phyloP scores from a whole-genome alignment of 2,329 filamentous ascomycete genomes.

The Pestalotiopsis sp. region DNA sequence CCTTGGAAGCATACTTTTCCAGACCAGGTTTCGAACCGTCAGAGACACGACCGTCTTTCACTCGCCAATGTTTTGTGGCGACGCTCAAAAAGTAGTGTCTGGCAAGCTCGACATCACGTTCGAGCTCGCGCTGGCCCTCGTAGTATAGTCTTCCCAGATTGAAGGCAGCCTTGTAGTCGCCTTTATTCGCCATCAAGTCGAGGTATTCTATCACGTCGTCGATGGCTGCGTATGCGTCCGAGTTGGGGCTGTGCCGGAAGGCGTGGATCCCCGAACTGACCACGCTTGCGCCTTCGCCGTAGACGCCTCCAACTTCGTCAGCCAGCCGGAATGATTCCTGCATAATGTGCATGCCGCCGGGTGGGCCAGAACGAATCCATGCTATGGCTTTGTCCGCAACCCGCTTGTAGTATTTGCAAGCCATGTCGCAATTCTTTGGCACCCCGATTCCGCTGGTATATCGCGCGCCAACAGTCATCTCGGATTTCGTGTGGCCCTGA shows the following conservation, averaged over 20 bases:
- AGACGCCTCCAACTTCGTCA: slow-evolving; percentile 89
- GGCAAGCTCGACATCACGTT: slow-evolving; percentile 72
- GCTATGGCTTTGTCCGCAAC: slow-evolving; percentile 91
- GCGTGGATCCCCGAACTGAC: slow-evolving; percentile 86
- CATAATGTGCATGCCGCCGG: slow-evolving; percentile 79
- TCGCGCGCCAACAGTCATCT: slow-evolving; percentile 92
- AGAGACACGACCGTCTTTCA: slow-evolving; percentile 71
- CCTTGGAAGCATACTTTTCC: slow-evolving; percentile 79
- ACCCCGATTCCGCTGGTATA: slow-evolving; percentile 85
- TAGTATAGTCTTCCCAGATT: slow-evolving; percentile 86
- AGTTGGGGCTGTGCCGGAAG: slow-evolving; percentile 70
- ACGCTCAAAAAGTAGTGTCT: slow-evolving; percentile 82
- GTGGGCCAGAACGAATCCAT: slow-evolving; percentile 87
- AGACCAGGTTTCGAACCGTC: slow-evolving; percentile 70
- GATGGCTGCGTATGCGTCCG: slow-evolving; percentile 81
- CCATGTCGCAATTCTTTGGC: slow-evolving; percentile 81
- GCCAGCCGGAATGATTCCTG: slow-evolving; percentile 83
- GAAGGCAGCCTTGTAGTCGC: slow-evolving; percentile 84
- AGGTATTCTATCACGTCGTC: slow-evolving; percentile 95
- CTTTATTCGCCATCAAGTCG: slow-evolving; percentile 86
- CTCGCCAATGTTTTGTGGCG: slow-evolving; percentile 77
- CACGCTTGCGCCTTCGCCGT: slow-evolving; percentile 91
- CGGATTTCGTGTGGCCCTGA: slow-evolving; percentile 78
- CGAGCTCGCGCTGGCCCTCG: slow-evolving; percentile 77
- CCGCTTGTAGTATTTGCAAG: slow-evolving; percentile 85